These are phyloP conservation scores for Suillus plorans DNA, from an alignment of 768 basidiomycete genomes.

Conservation along the genomic window DNA sequence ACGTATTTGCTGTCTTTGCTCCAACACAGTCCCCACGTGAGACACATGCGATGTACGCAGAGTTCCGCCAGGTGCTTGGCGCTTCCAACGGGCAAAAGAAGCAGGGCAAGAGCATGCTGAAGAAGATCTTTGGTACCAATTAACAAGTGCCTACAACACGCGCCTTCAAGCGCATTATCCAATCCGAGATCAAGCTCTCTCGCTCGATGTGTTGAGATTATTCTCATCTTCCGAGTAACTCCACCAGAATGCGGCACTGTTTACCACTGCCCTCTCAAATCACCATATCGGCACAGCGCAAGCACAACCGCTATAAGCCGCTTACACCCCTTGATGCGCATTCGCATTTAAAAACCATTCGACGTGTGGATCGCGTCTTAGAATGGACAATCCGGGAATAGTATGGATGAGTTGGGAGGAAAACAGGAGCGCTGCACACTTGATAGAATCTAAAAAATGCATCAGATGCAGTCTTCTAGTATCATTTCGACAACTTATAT, in stretches of 20 bases:
- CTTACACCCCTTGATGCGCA: not conserved
- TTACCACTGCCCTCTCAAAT: not conserved
- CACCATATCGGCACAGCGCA: not conserved
- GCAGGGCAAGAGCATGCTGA: constrained; percentile 1
- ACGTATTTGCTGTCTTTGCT: constrained; percentile 35
- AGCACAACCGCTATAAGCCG: not conserved
- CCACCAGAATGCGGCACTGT: not conserved
- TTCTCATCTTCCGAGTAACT: not conserved
- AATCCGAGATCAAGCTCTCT: not conserved
- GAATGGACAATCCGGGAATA: not conserved
- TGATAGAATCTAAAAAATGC: not conserved
- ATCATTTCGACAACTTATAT: not conserved
- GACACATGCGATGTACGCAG: constrained; percentile 36
- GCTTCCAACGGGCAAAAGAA: not conserved
- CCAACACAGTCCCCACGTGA: constrained; percentile 36
- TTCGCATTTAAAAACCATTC: not conserved
- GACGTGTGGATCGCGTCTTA: not conserved
- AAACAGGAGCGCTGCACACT: not conserved
- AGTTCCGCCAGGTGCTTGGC: constrained; percentile 30
- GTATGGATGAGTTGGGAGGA: not conserved
- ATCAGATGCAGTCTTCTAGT: not conserved
- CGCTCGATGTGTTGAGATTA: not conserved
- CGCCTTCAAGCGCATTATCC: not conserved
- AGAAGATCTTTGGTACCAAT: constrained; percentile 2
- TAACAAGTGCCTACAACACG: not conserved